Evolutionary conservation across 345 rosid genomes (phyloP).

Genomic region (Murraya paniculata): DNA sequence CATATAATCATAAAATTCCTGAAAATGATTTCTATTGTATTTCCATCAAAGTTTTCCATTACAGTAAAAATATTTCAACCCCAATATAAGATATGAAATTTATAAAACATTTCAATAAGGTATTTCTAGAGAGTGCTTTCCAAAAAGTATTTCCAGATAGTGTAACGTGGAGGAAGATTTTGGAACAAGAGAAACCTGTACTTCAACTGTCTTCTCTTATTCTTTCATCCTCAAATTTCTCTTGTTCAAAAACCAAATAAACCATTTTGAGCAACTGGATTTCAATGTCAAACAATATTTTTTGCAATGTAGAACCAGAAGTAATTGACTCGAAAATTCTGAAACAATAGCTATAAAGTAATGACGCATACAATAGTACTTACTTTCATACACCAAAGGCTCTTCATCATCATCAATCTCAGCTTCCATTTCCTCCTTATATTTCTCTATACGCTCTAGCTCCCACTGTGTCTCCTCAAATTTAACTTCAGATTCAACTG

Average conservation of each 20-base stretch:
- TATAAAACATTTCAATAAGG: not conserved
- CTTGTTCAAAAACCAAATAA: not conserved
- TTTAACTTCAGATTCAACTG: constrained; percentile 60
- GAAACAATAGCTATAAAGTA: not conserved
- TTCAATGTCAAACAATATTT: constrained; percentile 2
- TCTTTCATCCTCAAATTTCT: not conserved
- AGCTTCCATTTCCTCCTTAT: constrained; percentile 99
- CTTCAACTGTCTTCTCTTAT: not conserved
- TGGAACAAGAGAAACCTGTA: not conserved
- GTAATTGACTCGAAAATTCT: constrained; percentile 6
- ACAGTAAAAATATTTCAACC: not conserved
- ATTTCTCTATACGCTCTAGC: constrained; percentile 89
- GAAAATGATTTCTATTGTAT: not conserved
- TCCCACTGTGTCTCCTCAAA: constrained; percentile 98
- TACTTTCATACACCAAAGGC: constrained; percentile 95
- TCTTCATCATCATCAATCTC: constrained; percentile 99
- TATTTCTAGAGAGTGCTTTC: not conserved
- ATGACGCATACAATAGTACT: constrained; percentile 29
- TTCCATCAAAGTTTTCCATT: not conserved
- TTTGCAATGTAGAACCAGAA: constrained; percentile 5
- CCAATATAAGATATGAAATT: not conserved
- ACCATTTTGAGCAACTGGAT: not conserved
- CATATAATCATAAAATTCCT: not conserved
- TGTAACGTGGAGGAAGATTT: not conserved
- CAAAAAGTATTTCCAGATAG: not conserved